Evolutionary conservation across 129 eudicot species (phyloP).

Genomic region (Kitagawia praeruptora): DNA sequence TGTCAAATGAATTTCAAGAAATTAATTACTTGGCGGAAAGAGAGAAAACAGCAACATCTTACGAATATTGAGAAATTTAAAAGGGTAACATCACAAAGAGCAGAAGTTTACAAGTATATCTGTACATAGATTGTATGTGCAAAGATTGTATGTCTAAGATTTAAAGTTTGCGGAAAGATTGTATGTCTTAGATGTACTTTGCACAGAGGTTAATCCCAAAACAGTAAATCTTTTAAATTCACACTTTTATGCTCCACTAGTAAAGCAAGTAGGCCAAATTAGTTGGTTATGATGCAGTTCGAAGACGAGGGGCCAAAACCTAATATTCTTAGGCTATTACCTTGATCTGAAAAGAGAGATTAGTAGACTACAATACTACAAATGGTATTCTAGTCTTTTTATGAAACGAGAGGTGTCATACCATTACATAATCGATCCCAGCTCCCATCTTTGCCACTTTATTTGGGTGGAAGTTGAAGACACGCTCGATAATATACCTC

Average conservation of each 20-base stretch:
- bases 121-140: too few species aligned
- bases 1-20: conserved; percentile 14
- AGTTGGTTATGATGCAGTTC: neutral
- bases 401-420: conserved; percentile 14
- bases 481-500: conserved; percentile 49
- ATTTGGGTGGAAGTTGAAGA: conserved; percentile 70
- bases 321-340: neutral
- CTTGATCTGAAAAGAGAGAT: too few species aligned
- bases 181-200: too few species aligned
- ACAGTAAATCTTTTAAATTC: neutral
- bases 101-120: neutral
- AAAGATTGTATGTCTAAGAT: too few species aligned
- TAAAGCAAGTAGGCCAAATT: neutral
- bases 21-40: neutral
- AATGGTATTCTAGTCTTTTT: neutral
- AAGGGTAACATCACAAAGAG: neutral
- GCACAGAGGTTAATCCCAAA: neutral
- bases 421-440: conserved; percentile 70
- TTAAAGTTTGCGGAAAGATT: too few species aligned
- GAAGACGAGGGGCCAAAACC: neutral
- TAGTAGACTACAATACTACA: neutral
- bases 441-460: conserved; percentile 70
- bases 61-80: neutral
- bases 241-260: too few species aligned
- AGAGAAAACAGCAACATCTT: neutral